phyloP scores from a whole-genome alignment of 2,329 filamentous ascomycete genomes.

The Aspergillus carbonarius region DNA sequence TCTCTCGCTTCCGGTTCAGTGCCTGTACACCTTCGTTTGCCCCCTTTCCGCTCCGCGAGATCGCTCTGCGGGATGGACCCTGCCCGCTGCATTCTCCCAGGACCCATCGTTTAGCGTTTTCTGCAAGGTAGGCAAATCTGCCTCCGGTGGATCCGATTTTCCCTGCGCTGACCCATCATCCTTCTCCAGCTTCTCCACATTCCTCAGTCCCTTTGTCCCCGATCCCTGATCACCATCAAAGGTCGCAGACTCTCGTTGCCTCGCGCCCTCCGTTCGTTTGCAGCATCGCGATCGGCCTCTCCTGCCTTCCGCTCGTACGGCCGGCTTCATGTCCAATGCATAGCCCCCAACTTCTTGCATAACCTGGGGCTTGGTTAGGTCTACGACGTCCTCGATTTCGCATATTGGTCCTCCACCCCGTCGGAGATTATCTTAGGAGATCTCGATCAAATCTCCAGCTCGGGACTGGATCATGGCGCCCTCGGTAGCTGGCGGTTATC shows the following conservation, averaged over 20 bases:
- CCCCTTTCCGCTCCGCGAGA: too few relatives aligned
- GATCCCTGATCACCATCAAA: constrained; percentile 1
- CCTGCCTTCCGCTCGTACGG: background rate
- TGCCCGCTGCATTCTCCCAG: background rate
- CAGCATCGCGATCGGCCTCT: background rate
- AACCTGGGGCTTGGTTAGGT: constrained; percentile 2
- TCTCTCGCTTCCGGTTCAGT: background rate
- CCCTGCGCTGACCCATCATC: constrained; percentile 3
- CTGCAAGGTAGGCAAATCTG: constrained; percentile 1
- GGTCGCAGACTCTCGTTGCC: constrained; percentile 9
- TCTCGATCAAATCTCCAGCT: background rate
- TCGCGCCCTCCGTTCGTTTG: constrained; percentile 5
- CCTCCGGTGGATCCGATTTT: constrained; percentile 3
- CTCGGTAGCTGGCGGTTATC: constrained; percentile 23
- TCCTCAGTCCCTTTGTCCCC: constrained; percentile 1
- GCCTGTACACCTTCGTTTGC: background rate
- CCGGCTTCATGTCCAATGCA: constrained; percentile 11
- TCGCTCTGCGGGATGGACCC: background rate
- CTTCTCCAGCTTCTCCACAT: constrained; percentile 8
- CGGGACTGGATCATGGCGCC: constrained; percentile 26
- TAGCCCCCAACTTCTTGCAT: constrained; percentile 9
- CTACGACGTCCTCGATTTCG: background rate
- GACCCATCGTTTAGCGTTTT: background rate
- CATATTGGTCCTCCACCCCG: background rate
- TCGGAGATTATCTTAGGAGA: too few relatives aligned